Evolutionary conservation across 2,329 filamentous ascomycete species (phyloP).

Genomic region (Neonectria punicea): DNA sequence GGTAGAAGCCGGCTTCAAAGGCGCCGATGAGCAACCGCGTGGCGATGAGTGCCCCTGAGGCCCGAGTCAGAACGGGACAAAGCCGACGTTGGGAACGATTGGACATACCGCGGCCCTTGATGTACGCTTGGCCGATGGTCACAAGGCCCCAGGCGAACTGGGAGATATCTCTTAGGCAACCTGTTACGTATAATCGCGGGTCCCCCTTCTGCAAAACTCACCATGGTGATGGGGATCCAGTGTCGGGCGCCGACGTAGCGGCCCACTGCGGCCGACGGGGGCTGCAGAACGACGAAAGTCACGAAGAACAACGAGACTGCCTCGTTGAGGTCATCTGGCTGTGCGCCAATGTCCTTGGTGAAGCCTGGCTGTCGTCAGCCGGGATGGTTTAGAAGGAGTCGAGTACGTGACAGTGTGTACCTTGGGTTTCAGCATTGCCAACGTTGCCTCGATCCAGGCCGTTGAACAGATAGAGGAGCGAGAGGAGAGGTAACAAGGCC

Average conservation of each 20-base stretch:
- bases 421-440: conserved; percentile 53
- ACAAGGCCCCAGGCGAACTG: conserved; percentile 42
- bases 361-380: conserved; percentile 31
- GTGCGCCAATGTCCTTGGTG: conserved; percentile 40
- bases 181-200: background rate
- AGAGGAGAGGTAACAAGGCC: conserved; percentile 51
- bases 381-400: background rate
- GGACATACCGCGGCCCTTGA: conserved; percentile 39
- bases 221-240: conserved; percentile 44
- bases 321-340: conserved; percentile 42
- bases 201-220: conserved; percentile 15
- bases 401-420: conserved; percentile 27
- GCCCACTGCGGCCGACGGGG: conserved; percentile 40
- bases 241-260: conserved; percentile 41
- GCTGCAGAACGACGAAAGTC: conserved; percentile 42
- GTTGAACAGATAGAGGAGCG: conserved; percentile 54
- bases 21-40: conserved; percentile 43
- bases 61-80: conserved; percentile 15
- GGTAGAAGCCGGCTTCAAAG: conserved; percentile 44
- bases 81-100: background rate
- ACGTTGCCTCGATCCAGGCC: conserved; percentile 54
- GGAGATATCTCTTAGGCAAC: conserved; percentile 19
- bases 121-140: conserved; percentile 41
- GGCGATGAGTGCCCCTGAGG: conserved; percentile 37
- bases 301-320: conserved; percentile 44